Evolutionary conservation across 2,329 filamentous ascomycete genomes (phyloP), one percentile per base, ranked within the genome.

Genomic region (Teratosphaeria pseudoeucalypti): DNA sequence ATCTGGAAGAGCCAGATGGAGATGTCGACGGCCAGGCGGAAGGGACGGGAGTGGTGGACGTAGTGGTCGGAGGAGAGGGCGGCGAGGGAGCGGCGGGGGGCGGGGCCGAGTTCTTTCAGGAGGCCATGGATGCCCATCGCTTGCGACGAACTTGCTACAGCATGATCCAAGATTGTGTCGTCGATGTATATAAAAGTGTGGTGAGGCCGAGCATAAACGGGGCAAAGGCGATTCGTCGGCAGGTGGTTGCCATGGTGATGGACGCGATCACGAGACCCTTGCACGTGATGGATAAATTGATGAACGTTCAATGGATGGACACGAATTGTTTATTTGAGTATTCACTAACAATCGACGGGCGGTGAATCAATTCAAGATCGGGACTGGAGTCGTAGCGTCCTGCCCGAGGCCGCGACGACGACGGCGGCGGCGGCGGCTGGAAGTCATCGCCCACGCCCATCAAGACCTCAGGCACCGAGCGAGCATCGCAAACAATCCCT

Each of bases 1-100:
- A 87, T 87, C 70, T 99, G 94, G 70, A 96, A 97, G 53, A 96
- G 88, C 94, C 94, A 99, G 70, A 99, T 97, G 2, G 91, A 90
- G 66, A 95, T 88, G 71, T 99, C 94, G 64, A 99, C 88, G 47
- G 94, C 94, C 54, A 99, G 80, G 49, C 92, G 87, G 49, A 97
- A 78, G 0, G 92, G 92, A 1, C 86, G 82, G 27, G 82, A 81
- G 11, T 84, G 85, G 58, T 81, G 75, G 68, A 90, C 84, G 64
- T 95, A 83, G 66, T 89, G 87, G 55, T 91, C 84, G 54, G 91
- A 81, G 34, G 92, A 88, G 56, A 97, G 81, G 70, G 90, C 95
- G 37, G 89, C 85, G 10, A 99, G 81, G 19, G 94, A 87, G 58
- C 95, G 80, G 61, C 92, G 84, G 69, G 88, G 81, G 58, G 91